Percentiles rank a stretch among this genome's conserved stretches.
These are phyloP conservation scores for Jamesozyma lodderae DNA, from an alignment of 805 yeast genomes.

Conservation along the genomic window DNA sequence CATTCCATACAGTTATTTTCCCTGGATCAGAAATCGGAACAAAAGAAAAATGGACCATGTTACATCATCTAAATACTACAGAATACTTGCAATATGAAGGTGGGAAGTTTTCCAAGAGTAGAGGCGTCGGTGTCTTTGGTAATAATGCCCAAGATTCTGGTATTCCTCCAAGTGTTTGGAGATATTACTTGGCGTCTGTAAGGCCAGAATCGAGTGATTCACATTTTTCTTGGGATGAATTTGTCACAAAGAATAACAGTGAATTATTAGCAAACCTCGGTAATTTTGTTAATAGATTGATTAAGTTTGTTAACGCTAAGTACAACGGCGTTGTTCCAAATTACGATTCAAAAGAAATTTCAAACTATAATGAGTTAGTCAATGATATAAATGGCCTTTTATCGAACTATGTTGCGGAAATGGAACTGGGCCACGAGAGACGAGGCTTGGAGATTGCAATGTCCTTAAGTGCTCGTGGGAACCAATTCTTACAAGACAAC, in stretches of 20 bases:
- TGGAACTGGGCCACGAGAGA: constrained; percentile 75
- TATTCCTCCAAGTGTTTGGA: constrained; percentile 86
- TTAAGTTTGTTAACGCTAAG: constrained; percentile 81
- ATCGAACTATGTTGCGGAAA: constrained; percentile 49
- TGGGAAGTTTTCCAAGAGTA: constrained; percentile 92
- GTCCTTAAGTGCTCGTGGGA: constrained; percentile 89
- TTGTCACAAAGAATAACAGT: constrained; percentile 84
- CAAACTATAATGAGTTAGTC: constrained; percentile 37
- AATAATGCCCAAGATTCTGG: constrained; percentile 93
- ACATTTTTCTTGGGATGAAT: constrained; percentile 93
- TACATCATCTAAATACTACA: constrained; percentile 84
- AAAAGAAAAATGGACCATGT: constrained; percentile 75
- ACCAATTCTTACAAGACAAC: constrained; percentile 89
- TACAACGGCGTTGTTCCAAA: constrained; percentile 83
- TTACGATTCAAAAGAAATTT: constrained; percentile 40
- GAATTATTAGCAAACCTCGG: constrained; percentile 93
- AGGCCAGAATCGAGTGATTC: constrained; percentile 95
- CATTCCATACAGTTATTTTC: constrained; percentile 96
- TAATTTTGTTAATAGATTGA: constrained; percentile 86
- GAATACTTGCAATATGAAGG: constrained; percentile 95
- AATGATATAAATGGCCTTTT: constrained; percentile 57
- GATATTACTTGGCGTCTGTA: constrained; percentile 83
- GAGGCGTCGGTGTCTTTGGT: constrained; percentile 96
- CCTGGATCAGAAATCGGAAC: constrained; percentile 90
- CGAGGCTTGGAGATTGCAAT: constrained; percentile 86